A percentile compares a stretch with the other conserved stretches of the same genome.
phyloP scores from a whole-genome alignment of 2,329 filamentous ascomycete species.

The Aspergillus melleus region DNA sequence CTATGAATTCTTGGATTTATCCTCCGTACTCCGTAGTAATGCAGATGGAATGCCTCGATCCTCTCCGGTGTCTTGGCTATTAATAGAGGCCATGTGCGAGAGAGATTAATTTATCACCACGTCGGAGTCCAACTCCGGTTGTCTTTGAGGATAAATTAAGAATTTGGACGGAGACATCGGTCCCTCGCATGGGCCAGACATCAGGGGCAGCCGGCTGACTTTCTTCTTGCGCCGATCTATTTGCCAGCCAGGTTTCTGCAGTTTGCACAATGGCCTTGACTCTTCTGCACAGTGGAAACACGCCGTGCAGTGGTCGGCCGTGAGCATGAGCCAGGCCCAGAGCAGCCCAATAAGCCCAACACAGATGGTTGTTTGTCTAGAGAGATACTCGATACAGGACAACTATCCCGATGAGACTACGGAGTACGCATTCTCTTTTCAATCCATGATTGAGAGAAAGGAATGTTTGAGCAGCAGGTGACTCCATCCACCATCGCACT shows the following conservation, averaged over 20 bases:
- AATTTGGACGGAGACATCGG: background rate
- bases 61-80: background rate
- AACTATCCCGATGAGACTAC: background rate
- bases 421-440: background rate
- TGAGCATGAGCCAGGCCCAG: background rate
- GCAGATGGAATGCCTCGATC: background rate
- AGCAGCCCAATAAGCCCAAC: background rate
- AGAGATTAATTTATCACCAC: too few species aligned
- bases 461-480: conserved; percentile 42
- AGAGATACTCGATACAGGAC: background rate
- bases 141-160: background rate
- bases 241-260: background rate
- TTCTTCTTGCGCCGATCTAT: background rate
- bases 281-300: background rate
- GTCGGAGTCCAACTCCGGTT: background rate
- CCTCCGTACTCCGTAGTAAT: too few species aligned
- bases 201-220: background rate
- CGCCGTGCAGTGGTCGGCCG: too few species aligned
- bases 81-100: background rate
- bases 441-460: background rate
- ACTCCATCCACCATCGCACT: conserved; percentile 37
- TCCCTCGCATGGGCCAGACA: background rate
- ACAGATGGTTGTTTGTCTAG: too few species aligned
- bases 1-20: background rate
- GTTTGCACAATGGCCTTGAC: background rate